A percentile compares a stretch with the other conserved stretches of the same genome.
Evolutionary conservation across 2,329 filamentous ascomycete genomes (phyloP).

Genomic region (Beauveria caledonica): DNA sequence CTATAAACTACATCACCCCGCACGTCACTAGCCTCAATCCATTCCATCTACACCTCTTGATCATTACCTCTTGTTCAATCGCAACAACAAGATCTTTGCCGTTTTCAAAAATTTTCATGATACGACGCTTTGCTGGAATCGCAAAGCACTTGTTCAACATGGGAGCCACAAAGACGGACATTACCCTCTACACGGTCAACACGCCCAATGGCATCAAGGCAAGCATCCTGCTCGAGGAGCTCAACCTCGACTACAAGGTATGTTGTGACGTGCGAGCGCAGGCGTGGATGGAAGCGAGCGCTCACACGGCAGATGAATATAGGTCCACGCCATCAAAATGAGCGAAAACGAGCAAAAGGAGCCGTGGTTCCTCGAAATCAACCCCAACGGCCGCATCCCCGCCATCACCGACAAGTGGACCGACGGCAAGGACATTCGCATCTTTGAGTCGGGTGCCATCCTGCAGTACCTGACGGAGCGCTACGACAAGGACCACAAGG

Average conservation of each 20-base stretch:
- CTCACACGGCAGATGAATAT: neutral
- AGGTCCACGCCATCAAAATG: conserved; percentile 59
- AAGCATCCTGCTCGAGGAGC: conserved; percentile 78
- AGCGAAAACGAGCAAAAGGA: conserved; percentile 72
- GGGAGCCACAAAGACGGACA: conserved; percentile 41
- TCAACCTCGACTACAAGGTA: conserved; percentile 73
- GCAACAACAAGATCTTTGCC: neutral
- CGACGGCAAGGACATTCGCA: conserved; percentile 62
- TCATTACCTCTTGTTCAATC: neutral
- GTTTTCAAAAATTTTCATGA: conserved; percentile 15
- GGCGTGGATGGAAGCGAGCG: too few species aligned
- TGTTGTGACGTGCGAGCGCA: neutral
- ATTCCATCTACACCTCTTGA: neutral
- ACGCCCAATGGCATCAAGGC: conserved; percentile 90
- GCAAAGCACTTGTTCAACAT: conserved; percentile 22
- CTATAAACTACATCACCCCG: neutral
- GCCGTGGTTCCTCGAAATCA: conserved; percentile 83
- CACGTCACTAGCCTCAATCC: neutral
- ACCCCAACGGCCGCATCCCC: conserved; percentile 87
- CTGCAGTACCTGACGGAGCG: conserved; percentile 75
- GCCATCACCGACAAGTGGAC: conserved; percentile 72
- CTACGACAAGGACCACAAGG: conserved; percentile 75
- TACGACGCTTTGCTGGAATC: conserved; percentile 19
- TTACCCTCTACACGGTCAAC: conserved; percentile 72
- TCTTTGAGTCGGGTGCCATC: conserved; percentile 81